A percentile compares a stretch with the other conserved stretches of the same genome.
Evolutionary conservation across 352 stramenopile species (phyloP).

Genomic region (Globisporangium nodosum): DNA sequence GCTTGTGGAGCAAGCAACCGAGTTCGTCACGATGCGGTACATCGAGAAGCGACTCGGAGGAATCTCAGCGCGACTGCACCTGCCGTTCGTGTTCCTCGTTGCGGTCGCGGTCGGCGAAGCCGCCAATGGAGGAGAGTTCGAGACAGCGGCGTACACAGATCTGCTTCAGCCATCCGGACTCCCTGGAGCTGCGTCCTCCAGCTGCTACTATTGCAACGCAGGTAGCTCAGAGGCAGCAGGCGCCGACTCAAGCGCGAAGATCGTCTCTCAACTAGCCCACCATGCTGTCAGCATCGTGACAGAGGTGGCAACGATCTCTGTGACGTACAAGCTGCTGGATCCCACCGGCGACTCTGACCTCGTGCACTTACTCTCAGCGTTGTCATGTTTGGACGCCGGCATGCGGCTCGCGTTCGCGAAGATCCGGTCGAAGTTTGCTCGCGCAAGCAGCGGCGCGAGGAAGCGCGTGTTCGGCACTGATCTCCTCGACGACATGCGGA

Average conservation of each 20-base stretch:
- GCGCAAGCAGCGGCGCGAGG: neutral
- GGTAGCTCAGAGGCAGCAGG: too few relatives aligned
- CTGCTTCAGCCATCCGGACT: constrained; percentile 1
- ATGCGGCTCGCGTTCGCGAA: constrained; percentile 9
- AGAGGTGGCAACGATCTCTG: neutral
- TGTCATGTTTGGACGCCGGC: constrained; percentile 2
- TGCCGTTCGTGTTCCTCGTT: constrained; percentile 23
- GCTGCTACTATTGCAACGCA: neutral
- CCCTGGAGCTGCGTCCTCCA: too few relatives aligned
- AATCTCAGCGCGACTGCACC: constrained; percentile 21
- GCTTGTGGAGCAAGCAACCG: constrained; percentile 5
- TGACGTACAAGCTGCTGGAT: too few relatives aligned
- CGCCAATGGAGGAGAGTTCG: neutral
- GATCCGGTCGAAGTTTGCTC: constrained; percentile 18
- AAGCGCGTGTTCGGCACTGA: neutral
- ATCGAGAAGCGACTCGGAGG: constrained; percentile 21
- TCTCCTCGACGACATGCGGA: constrained; percentile 26
- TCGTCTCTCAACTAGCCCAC: constrained; percentile 1
- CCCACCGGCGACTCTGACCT: too few relatives aligned
- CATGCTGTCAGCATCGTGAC: neutral
- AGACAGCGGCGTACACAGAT: neutral
- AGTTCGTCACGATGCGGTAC: constrained; percentile 14
- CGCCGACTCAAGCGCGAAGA: neutral
- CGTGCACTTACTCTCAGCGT: neutral
- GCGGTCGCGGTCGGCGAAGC: constrained; percentile 9